These are phyloP conservation scores for Moniliophthora roreri DNA, from an alignment of 1,284 basidiomycete species.

Conservation along the genomic window DNA sequence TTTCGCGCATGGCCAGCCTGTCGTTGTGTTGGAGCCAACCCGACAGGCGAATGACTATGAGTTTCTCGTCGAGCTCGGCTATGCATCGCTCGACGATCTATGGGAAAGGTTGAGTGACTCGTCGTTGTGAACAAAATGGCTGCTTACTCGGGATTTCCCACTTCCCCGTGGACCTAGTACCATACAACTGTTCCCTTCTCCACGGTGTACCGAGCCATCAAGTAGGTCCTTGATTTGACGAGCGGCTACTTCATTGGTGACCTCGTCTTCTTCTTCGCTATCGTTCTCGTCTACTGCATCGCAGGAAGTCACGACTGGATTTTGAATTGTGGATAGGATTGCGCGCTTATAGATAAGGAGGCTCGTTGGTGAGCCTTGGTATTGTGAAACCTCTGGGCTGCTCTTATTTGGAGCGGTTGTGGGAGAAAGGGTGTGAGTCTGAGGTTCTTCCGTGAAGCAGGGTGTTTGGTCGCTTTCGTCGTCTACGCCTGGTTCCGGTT, in stretches of 20 bases:
- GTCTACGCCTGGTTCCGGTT: no score
- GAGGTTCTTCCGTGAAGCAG: no score
- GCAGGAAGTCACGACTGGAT: slow-evolving; percentile 21
- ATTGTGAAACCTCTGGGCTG: neutral
- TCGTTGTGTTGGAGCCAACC: slow-evolving; percentile 86
- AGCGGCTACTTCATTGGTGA: slow-evolving; percentile 48
- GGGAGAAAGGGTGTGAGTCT: no score
- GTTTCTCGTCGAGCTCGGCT: slow-evolving; percentile 38
- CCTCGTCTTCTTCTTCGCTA: slow-evolving; percentile 30
- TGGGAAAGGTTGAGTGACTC: slow-evolving; percentile 3
- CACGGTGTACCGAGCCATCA: slow-evolving; percentile 69
- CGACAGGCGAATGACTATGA: slow-evolving; percentile 81
- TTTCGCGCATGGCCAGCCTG: slow-evolving; percentile 88
- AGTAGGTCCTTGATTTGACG: slow-evolving; percentile 64
- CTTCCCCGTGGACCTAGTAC: slow-evolving; percentile 81
- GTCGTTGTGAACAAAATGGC: neutral
- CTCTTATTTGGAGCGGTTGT: neutral
- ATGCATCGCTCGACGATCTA: slow-evolving; percentile 65
- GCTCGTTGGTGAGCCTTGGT: slow-evolving; percentile 39
- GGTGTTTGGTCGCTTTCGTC: no score
- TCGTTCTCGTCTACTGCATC: slow-evolving; percentile 27
- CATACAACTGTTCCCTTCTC: slow-evolving; percentile 90
- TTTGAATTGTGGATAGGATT: slow-evolving; percentile 50
- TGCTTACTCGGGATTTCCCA: slow-evolving; percentile 80
- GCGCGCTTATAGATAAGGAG: slow-evolving; percentile 57